Percentiles rank a stretch among this genome's conserved stretches.
Conservation (phyloP, 2,329 filamentous ascomycete genomes). For the Arachnopeziza araneosa region DNA sequence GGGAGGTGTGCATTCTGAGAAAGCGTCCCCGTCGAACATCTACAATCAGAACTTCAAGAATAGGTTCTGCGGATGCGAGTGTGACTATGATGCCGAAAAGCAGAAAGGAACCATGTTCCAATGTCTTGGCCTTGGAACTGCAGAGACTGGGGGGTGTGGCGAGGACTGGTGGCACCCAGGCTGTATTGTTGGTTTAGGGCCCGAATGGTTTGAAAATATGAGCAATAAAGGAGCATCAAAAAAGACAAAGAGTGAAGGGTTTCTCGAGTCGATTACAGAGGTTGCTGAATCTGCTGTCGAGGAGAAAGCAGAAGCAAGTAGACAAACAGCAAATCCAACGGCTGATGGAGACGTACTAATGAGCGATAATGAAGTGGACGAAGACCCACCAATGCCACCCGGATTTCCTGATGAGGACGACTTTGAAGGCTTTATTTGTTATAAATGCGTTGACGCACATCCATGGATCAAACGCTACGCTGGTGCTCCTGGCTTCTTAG, state of each 20-base stretch:
- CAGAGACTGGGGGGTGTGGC: slow-evolving; percentile 81
- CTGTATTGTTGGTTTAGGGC: slow-evolving; percentile 75
- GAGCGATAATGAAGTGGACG: slow-evolving; percentile 44
- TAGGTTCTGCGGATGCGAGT: slow-evolving; percentile 81
- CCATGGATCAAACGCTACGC: slow-evolving; percentile 92
- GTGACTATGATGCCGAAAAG: slow-evolving; percentile 80
- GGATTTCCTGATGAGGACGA: slow-evolving; percentile 86
- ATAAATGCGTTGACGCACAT: slow-evolving; percentile 82
- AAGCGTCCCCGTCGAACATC: slow-evolving; percentile 66
- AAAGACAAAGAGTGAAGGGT: slow-evolving; percentile 30
- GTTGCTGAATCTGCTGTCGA: slow-evolving; percentile 35
- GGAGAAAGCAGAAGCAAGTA: slow-evolving; percentile 16
- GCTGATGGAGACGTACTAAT: slow-evolving; percentile 20
- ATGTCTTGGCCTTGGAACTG: slow-evolving; percentile 77
- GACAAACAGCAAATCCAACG: slow-evolving; percentile 1
- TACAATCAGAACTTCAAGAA: slow-evolving; percentile 98
- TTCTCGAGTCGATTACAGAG: slow-evolving; percentile 47
- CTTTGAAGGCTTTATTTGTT: slow-evolving; percentile 88
- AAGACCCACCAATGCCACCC: slow-evolving; percentile 65
- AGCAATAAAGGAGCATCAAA: slow-evolving; percentile 31
- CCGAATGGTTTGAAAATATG: slow-evolving; percentile 60
- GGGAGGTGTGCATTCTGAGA: slow-evolving; percentile 71
- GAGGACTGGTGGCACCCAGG: slow-evolving; percentile 98
- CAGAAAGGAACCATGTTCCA: slow-evolving; percentile 99
- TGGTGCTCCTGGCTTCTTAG: slow-evolving; percentile 71